Base-by-base conservation (phyloP, 129 eudicot species). In the Pittosporum tobira region DNA sequence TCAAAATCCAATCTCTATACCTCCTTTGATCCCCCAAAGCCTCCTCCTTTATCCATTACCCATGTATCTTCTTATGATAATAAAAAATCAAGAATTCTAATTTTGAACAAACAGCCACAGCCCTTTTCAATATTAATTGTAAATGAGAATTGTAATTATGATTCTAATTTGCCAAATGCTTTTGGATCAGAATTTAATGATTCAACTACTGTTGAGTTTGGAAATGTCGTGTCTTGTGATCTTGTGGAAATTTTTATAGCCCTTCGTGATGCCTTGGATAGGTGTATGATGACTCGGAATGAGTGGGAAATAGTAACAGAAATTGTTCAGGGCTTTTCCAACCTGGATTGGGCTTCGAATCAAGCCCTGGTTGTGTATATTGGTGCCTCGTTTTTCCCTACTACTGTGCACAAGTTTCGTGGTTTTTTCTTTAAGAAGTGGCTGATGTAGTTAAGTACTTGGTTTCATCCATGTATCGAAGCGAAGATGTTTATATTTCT, bases 301-400 rank as follows among this genome's bases (percentile, higher is more conserved):
- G 88, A 91, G 29, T 71, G 73, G 73, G 73, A 77, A 18, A 23
- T 52, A 29, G 38, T 93, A 48, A 22, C 4, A 13, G 94, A 87
- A 61, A 64, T 87, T 27, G 81, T 93, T 49, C 6, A 57, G 47
- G 30, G 71, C 40, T 87, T 86, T 68, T 53, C 73, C 1, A 71
- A 26, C 38, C 87, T 96, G 0, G 75, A 83, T 48, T 93, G 99
- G 99, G 96, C 96, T 34, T 60, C 80, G 15, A 81, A 86, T 69
- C 99, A 93, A 67, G 96, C 99, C 22, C 73, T 93, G 51, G 96
- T 85, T 6, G 76, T 93, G 14, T 93, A 93, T 45, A 87, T 93
- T 14, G 68, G 88, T 62, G 88, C 94, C 1, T 70, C 80, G 0
- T 78, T 81, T 87, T 93, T 78, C 65, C 88, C 96, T 4, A 70